Evolutionary conservation across 2,329 filamentous ascomycete species (phyloP).

Genomic region (Domatiomyces catenatus): DNA sequence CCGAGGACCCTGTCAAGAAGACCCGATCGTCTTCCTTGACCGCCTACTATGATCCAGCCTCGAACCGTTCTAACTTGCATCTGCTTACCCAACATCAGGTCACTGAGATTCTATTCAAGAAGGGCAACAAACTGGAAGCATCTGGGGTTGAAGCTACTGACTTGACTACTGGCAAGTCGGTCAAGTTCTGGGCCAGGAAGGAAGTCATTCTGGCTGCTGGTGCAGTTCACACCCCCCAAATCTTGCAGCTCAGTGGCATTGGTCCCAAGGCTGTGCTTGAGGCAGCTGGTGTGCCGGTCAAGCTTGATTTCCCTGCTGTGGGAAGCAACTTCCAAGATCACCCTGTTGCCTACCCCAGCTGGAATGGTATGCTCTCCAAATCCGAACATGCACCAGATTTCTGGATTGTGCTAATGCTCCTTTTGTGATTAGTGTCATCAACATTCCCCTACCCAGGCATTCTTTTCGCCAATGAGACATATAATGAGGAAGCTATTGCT

Average conservation of each 20-base stretch:
- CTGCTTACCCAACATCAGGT: conserved; percentile 21
- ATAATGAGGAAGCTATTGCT: conserved; percentile 5
- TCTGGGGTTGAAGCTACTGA: conserved; percentile 7
- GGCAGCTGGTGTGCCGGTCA: conserved; percentile 25
- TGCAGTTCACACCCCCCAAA: conserved; percentile 27
- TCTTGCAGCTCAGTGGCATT: conserved; percentile 37
- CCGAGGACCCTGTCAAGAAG: conserved; percentile 22
- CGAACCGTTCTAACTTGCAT: conserved; percentile 22
- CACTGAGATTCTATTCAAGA: conserved; percentile 19
- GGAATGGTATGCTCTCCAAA: conserved; percentile 8
- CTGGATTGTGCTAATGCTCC: conserved; percentile 19
- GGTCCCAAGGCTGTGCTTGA: conserved; percentile 26
- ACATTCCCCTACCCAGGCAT: conserved; percentile 8
- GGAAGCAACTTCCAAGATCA: conserved; percentile 27
- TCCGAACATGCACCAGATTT: conserved; percentile 19
- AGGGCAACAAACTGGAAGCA: conserved; percentile 1
- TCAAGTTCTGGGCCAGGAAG: conserved; percentile 19
- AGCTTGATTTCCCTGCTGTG: conserved; percentile 35
- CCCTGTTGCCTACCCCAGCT: conserved; percentile 6
- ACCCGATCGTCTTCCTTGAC: conserved; percentile 26
- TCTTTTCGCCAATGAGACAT: conserved; percentile 10
- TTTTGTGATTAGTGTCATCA: conserved; percentile 4
- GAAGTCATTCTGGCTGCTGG: conserved; percentile 32
- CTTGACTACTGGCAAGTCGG: background rate
- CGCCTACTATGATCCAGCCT: conserved; percentile 25